phyloP scores from a whole-genome alignment of 1,284 basidiomycete genomes.

The Irpex sp. region DNA sequence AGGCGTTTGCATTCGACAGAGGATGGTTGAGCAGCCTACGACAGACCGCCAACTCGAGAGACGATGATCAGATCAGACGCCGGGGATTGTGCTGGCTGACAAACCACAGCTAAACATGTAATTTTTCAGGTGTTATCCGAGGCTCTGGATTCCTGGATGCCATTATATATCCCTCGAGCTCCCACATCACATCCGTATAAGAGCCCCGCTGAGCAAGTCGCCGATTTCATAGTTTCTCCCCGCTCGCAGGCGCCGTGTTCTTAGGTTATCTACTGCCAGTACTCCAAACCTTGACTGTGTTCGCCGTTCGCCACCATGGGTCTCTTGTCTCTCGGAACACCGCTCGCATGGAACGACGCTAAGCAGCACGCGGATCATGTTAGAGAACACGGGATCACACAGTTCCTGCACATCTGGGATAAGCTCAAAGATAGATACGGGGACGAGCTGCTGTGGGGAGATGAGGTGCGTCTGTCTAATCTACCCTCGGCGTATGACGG shows the following conservation, averaged over 20 bases:
- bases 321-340: conserved; percentile 91
- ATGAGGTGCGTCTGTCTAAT: conserved; percentile 65
- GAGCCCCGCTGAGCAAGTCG: conserved; percentile 24
- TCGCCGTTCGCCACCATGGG: conserved; percentile 61
- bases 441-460: conserved; percentile 97
- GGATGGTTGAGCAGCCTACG: not conserved
- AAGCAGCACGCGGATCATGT: conserved; percentile 87
- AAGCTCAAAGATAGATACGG: conserved; percentile 89
- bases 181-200: conserved; percentile 2
- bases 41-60: not conserved
- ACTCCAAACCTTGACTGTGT: conserved; percentile 6
- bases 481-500: conserved; percentile 7
- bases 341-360: conserved; percentile 90
- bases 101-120: not conserved
- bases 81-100: not conserved
- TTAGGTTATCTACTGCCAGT: not conserved
- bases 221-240: conserved; percentile 17
- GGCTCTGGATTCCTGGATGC: not conserved
- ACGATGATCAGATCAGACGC: not conserved
- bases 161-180: not conserved
- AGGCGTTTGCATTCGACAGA: not conserved
- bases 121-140: not conserved
- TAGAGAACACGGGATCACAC: conserved; percentile 88
- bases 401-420: conserved; percentile 94
- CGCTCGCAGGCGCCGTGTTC: not conserved